Evolutionary conservation across 768 basidiomycete species (phyloP).

Genomic region (Boletus rubropictus): DNA sequence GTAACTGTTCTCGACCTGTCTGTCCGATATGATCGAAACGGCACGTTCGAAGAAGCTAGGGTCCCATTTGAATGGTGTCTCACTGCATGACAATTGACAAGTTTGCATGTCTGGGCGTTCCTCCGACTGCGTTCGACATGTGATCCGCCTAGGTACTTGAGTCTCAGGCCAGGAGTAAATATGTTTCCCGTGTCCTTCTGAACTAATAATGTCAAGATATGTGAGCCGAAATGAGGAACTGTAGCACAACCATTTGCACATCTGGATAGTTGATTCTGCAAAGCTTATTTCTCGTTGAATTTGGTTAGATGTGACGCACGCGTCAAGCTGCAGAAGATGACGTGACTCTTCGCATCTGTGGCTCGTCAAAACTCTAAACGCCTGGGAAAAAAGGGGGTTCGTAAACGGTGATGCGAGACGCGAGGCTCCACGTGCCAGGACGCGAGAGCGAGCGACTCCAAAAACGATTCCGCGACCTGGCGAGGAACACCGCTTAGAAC

Average conservation of each 20-base stretch:
- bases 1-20: neutral
- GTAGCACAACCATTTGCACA: neutral
- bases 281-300: constrained; percentile 7
- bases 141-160: constrained; percentile 8
- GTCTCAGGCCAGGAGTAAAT: too few species aligned
- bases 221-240: constrained; percentile 2
- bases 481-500: too few species aligned
- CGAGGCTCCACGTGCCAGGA: neutral
- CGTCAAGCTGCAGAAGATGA: constrained; percentile 1
- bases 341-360: constrained; percentile 13
- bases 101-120: neutral
- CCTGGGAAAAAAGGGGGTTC: constrained; percentile 18
- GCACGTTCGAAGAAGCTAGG: constrained; percentile 2
- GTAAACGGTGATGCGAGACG: constrained; percentile 12
- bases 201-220: too few species aligned
- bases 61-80: neutral
- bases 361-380: constrained; percentile 12
- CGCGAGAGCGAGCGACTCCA: too few species aligned
- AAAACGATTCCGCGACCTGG: too few species aligned
- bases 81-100: neutral
- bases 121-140: neutral
- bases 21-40: constrained; percentile 3
- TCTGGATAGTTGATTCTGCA: neutral
- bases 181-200: too few species aligned
- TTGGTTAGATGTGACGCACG: constrained; percentile 19